These are phyloP conservation scores for Adiantum capillusveneris DNA, from an alignment of 75 land plant genomes.

Conservation along the genomic window DNA sequence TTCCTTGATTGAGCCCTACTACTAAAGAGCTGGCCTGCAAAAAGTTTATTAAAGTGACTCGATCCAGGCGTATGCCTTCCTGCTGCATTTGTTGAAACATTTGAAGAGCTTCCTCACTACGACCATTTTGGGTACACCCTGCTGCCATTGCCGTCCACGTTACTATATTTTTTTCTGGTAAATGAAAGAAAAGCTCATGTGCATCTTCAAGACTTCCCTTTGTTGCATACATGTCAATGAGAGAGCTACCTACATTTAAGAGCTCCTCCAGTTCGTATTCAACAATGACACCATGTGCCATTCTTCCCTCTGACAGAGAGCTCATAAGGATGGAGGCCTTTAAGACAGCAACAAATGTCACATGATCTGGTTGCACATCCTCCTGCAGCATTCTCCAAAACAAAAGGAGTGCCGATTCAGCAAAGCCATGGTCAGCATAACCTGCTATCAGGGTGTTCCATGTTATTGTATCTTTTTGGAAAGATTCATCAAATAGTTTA, in stretches of 20 bases:
- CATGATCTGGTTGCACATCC: conserved; percentile 25
- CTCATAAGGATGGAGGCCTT: conserved; percentile 23
- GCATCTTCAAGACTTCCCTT: conserved; percentile 33
- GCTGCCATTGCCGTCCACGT: conserved; percentile 33
- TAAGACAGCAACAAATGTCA: conserved; percentile 36
- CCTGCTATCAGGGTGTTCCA: conserved; percentile 56
- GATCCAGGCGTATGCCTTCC: conserved; percentile 18
- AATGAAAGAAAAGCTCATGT: conserved; percentile 11
- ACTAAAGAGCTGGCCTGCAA: conserved; percentile 25
- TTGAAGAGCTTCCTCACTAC: conserved; percentile 11
- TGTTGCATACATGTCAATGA: conserved; percentile 41
- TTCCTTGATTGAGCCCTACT: conserved; percentile 4
- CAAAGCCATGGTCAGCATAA: conserved; percentile 47
- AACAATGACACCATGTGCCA: conserved; percentile 28
- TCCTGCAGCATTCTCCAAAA: conserved; percentile 40
- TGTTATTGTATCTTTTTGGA: conserved; percentile 6
- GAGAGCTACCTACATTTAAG: conserved; percentile 33
- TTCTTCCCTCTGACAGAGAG: conserved; percentile 25
- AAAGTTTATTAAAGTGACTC: conserved; percentile 7
- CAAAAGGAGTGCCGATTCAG: conserved; percentile 21
- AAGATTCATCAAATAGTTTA: conserved; percentile 5
- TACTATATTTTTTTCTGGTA: conserved; percentile 22
- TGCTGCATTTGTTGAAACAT: conserved; percentile 8
- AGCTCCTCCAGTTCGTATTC: conserved; percentile 28
- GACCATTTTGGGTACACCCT: conserved; percentile 27